phyloP scores from a whole-genome alignment of 345 rosid genomes.

The Acer negundo region DNA sequence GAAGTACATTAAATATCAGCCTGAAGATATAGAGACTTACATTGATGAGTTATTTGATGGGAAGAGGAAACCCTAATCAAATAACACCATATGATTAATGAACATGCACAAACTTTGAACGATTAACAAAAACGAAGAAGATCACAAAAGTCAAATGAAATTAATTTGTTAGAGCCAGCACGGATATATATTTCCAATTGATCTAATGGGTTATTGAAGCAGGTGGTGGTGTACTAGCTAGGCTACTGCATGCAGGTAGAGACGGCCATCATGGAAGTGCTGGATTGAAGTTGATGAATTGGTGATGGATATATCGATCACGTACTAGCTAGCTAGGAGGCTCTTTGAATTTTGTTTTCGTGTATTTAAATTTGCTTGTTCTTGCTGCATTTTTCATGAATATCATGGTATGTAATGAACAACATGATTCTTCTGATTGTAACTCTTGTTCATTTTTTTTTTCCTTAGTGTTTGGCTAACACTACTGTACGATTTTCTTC shows the following conservation, averaged over 20 bases:
- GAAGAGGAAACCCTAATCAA: slow-evolving; percentile 51
- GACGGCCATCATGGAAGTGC: not conserved
- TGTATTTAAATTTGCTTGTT: slow-evolving; percentile 11
- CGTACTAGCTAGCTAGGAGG: not conserved
- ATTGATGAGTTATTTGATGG: slow-evolving; percentile 88
- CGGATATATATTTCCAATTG: not conserved
- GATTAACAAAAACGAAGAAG: not conserved
- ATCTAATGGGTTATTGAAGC: not conserved
- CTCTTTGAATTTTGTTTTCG: slow-evolving; percentile 16
- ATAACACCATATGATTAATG: not conserved
- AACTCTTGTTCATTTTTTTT: not conserved
- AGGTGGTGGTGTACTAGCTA: not conserved
- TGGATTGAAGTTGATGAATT: not conserved
- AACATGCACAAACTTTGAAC: not conserved
- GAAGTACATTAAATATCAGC: slow-evolving; percentile 84
- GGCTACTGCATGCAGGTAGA: not conserved
- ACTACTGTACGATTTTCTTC: not conserved
- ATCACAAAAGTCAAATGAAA: not conserved
- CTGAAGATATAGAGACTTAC: slow-evolving; percentile 83
- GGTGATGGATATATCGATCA: not conserved
- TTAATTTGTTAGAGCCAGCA: not conserved
- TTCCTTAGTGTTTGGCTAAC: not conserved
- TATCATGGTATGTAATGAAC: not conserved
- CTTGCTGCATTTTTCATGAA: not conserved
- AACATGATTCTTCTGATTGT: not conserved